These are phyloP conservation scores for Lactarius sanguifluus DNA, from an alignment of 768 basidiomycete species.

Conservation along the genomic window DNA sequence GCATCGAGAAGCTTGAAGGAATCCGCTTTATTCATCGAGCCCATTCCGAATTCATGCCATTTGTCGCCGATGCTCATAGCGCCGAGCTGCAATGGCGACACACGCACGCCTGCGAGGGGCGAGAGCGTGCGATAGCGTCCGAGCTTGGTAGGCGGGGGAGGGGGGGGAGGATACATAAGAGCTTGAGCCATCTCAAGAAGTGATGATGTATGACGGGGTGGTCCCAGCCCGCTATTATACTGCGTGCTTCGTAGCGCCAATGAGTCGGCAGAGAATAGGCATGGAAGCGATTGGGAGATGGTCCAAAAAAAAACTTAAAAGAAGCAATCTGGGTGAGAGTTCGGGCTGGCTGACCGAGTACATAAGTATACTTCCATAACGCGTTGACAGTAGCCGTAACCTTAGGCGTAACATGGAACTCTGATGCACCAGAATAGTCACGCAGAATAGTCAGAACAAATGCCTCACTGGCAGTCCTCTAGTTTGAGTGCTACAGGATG, in stretches of 20 bases:
- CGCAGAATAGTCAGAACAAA: too few relatives aligned
- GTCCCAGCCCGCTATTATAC: not conserved
- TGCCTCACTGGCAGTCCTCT: too few relatives aligned
- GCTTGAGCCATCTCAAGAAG: not conserved
- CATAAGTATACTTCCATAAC: too few relatives aligned
- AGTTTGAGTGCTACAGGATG: too few relatives aligned
- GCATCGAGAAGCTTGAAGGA: conserved; percentile 49
- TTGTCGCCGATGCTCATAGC: conserved; percentile 51
- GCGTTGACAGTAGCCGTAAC: too few relatives aligned
- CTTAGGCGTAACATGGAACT: too few relatives aligned
- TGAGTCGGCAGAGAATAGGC: not conserved
- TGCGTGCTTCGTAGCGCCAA: not conserved
- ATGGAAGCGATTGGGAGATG: not conserved
- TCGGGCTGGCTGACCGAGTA: too few relatives aligned
- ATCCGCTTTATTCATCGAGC: conserved; percentile 45
- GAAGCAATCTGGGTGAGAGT: too few relatives aligned
- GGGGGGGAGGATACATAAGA: not conserved
- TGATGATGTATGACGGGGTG: not conserved
- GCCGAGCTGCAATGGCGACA: conserved; percentile 51
- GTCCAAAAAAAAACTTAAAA: too few relatives aligned
- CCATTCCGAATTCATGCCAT: conserved; percentile 40
- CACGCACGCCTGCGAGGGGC: conserved; percentile 44
- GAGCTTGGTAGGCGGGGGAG: conserved; percentile 29
- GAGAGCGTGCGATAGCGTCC: conserved; percentile 42
- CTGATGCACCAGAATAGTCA: too few relatives aligned